Evolutionary conservation across 257 asterid species (phyloP).

Genomic region (Coffea canephora): DNA sequence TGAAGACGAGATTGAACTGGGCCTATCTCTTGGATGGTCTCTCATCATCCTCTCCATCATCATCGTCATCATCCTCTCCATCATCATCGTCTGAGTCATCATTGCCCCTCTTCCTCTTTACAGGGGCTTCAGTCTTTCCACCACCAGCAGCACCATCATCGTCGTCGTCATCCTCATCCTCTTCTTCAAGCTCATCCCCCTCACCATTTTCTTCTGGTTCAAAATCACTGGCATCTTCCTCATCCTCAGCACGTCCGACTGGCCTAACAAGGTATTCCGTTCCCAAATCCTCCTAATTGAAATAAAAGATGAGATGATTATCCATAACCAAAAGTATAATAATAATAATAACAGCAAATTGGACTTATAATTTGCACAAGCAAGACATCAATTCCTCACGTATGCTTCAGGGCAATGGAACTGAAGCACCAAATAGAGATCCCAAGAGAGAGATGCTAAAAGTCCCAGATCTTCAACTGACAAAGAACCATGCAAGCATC

Average conservation of each 20-base stretch:
- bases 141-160: constrained; percentile 43
- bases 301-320: constrained; percentile 2
- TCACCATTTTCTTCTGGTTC: constrained; percentile 76
- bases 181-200: constrained; percentile 49
- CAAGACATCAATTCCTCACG: neutral
- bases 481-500: neutral
- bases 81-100: constrained; percentile 48
- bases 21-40: constrained; percentile 79
- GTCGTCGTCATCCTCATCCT: constrained; percentile 39
- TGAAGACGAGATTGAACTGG: neutral
- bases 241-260: constrained; percentile 76
- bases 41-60: constrained; percentile 65
- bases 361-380: neutral
- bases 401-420: neutral
- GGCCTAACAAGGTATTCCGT: constrained; percentile 83
- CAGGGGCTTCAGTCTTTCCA: constrained; percentile 54
- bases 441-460: neutral
- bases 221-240: constrained; percentile 84
- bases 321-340: too few species aligned
- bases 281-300: constrained; percentile 70
- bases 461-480: neutral
- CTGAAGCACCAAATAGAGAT: neutral
- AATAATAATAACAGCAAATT: neutral
- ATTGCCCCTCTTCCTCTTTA: constrained; percentile 82
- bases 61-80: constrained; percentile 70